Conservation (phyloP, 139 green algal genomes). For the Edaphochlamys debaryana region DNA sequence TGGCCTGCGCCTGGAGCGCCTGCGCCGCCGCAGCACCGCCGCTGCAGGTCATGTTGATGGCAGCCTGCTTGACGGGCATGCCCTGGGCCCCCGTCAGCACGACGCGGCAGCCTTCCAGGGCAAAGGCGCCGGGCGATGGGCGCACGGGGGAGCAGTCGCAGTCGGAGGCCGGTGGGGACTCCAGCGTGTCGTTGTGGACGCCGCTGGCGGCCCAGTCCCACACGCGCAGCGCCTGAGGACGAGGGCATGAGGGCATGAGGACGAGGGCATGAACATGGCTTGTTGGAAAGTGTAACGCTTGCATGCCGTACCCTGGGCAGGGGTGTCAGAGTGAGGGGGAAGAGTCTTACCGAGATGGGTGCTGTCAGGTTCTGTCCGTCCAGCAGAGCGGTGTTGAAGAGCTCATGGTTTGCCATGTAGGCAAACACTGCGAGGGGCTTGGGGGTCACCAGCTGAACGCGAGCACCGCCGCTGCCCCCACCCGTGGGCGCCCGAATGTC, state of each 20-base stretch:
- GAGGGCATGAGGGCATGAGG: no score
- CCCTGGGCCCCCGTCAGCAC: conserved; percentile 25
- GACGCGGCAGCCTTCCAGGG: conserved; percentile 24
- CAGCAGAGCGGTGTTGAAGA: conserved; percentile 60
- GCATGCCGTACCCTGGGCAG: no score
- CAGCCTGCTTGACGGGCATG: conserved; percentile 10
- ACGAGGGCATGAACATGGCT: no score
- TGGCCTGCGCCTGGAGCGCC: neutral
- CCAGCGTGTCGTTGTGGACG: neutral
- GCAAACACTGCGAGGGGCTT: conserved; percentile 40
- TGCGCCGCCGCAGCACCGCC: neutral
- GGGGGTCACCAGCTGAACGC: neutral
- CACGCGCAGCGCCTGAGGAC: neutral
- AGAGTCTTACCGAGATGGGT: no score
- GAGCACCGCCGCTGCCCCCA: neutral
- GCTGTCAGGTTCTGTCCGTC: no score
- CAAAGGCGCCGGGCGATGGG: neutral
- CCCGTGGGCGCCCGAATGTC: neutral
- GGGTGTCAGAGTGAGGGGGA: no score
- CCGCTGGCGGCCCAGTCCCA: conserved; percentile 3
- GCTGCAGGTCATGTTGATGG: neutral
- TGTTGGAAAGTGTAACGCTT: no score
- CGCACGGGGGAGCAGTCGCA: conserved; percentile 3
- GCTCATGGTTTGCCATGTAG: conserved; percentile 39
- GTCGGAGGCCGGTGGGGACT: neutral